Evolutionary conservation across 768 basidiomycete species (phyloP).

Genomic region (Dioszegia crocea): DNA sequence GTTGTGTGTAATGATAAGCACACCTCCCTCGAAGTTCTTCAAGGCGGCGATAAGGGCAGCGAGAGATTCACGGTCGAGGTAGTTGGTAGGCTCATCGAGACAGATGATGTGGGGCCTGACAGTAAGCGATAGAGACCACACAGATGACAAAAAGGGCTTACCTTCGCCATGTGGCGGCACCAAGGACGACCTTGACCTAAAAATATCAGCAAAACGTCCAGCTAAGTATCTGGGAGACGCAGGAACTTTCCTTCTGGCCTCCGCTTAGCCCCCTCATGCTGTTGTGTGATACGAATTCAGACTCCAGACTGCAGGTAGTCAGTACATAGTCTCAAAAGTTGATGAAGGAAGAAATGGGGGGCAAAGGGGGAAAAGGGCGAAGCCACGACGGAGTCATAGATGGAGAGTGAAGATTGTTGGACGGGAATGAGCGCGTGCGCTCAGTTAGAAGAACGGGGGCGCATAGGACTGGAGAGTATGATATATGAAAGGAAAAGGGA

Average conservation of each 20-base stretch:
- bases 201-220: too few species aligned
- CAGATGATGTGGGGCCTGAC: conserved; percentile 96
- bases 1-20: conserved; percentile 94
- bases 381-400: too few species aligned
- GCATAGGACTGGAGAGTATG: too few species aligned
- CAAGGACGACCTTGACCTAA: conserved; percentile 98
- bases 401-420: too few species aligned
- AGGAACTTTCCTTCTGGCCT: too few species aligned
- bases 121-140: too few species aligned
- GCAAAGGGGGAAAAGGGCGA: too few species aligned
- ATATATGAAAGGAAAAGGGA: background rate
- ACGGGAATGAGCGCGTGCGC: too few species aligned
- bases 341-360: too few species aligned
- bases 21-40: conserved; percentile 97
- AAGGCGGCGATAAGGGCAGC: conserved; percentile 97
- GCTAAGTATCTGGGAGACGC: too few species aligned
- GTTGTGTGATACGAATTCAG: conserved; percentile 99
- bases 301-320: conserved; percentile 64
- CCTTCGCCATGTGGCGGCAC: conserved; percentile 98
- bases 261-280: conserved; percentile 97
- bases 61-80: conserved; percentile 98
- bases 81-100: conserved; percentile 97
- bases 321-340: background rate
- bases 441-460: too few species aligned
- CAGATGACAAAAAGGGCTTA: too few species aligned